Base-by-base conservation (phyloP, 2,329 filamentous ascomycete genomes). In the Cryphonectria carpinicola region DNA sequence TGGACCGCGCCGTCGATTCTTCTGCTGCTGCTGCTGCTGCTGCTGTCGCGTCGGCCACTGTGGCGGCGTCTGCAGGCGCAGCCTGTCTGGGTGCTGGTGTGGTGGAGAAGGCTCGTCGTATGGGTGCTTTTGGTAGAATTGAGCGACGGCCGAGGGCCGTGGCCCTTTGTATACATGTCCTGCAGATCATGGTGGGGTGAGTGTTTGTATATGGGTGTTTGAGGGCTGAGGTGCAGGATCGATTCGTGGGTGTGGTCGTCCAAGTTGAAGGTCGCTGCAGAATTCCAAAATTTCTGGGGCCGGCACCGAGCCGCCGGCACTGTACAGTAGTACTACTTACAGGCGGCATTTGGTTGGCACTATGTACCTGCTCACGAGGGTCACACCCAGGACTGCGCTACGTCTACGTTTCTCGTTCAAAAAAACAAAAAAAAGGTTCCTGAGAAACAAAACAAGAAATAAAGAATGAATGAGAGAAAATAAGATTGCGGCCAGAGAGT, bases 131-230 rank as follows among this genome's bases (percentile, higher is more conserved):
- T 65, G 60, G 73, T 64, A 67, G 71, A 69, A 60, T 71, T 66
- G 72, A 69, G 66, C 77, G 77, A 72, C 76, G 77, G 66, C 77
- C 70, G 63, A 80, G 74, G 71, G 79, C 76, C 70, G 84, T 80
- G 71, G 81, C 82, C 72, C 81, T 80, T 73, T 85, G 84, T 66
- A 90, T 80, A 78, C 88, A 90, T 74, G 81, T 78, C 74, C 80
- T 77, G 77, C 82, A 84, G 73, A 83, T 83, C 81, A 82, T 84
- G 73, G 74, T 78, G 75, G 71, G 77, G 72, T 61, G 71, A 64
- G 76, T 75, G 74, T 74, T 76, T 75, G 74, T 71, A 65, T 62
- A 39, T 39, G 37, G 37, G 37, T 39, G 10, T 66, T 66, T 62
- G 56, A 68, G 74, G 69, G 74, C 41, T 65, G 62, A 65, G 60